These are phyloP conservation scores for Zizania latifolia DNA, from an alignment of 176 grass and related monocot species.

Conservation along the genomic window DNA sequence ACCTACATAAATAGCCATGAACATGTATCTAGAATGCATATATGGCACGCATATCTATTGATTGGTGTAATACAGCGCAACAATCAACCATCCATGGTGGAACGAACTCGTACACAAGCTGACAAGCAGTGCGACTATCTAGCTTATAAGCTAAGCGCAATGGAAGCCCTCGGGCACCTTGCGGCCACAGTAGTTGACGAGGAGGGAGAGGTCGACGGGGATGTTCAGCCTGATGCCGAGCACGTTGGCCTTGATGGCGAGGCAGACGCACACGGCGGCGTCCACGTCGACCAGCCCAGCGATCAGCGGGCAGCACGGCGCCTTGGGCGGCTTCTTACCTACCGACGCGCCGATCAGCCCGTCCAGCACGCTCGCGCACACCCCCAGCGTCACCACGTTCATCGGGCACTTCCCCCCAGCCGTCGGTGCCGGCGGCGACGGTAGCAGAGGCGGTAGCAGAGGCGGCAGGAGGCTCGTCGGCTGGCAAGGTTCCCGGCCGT, in stretches of 20 bases:
- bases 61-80: too few relatives aligned
- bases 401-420: constrained; percentile 34
- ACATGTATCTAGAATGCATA: too few relatives aligned
- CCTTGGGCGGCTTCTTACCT: constrained; percentile 18
- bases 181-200: constrained; percentile 31
- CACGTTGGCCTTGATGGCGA: constrained; percentile 49
- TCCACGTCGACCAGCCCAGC: constrained; percentile 43
- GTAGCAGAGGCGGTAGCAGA: background rate
- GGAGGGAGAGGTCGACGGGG: constrained; percentile 39
- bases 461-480: background rate
- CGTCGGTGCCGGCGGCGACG: background rate
- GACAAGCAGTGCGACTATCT: too few relatives aligned
- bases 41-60: too few relatives aligned
- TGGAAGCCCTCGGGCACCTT: too few relatives aligned
- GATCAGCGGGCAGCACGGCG: constrained; percentile 51
- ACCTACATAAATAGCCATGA: too few relatives aligned
- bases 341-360: constrained; percentile 22
- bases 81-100: too few relatives aligned
- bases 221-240: constrained; percentile 31
- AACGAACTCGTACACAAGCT: too few relatives aligned
- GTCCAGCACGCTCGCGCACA: constrained; percentile 46
- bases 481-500: background rate
- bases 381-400: constrained; percentile 46
- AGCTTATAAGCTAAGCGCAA: too few relatives aligned
- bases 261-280: constrained; percentile 58